Conservation (phyloP, 1,284 basidiomycete species). For the Amylostereum areolatum region DNA sequence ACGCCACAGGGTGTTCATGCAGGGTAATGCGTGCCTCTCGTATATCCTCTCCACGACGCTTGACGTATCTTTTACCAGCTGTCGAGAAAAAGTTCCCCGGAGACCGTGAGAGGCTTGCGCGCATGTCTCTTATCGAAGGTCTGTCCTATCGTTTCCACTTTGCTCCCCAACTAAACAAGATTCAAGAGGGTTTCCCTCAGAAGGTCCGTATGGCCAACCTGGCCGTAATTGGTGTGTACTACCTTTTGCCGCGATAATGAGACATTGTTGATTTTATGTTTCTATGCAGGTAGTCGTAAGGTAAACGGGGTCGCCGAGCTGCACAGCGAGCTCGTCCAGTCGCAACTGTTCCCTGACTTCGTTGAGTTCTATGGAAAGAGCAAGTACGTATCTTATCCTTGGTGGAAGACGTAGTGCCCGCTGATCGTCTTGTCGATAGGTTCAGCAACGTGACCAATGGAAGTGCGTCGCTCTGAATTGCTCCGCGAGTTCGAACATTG, state of each 20-base stretch:
- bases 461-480: constrained; percentile 43
- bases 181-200: constrained; percentile 75
- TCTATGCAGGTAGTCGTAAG: constrained; percentile 59
- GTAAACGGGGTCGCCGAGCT: constrained; percentile 96
- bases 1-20: too few species aligned
- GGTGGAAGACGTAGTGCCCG: neutral
- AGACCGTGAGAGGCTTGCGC: constrained; percentile 68
- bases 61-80: constrained; percentile 32
- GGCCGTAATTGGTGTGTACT: constrained; percentile 63
- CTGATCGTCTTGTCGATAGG: constrained; percentile 23
- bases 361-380: constrained; percentile 77
- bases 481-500: constrained; percentile 9
- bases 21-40: too few species aligned
- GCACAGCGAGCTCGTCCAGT: constrained; percentile 68
- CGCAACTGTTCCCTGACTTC: constrained; percentile 88
- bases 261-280: neutral
- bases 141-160: constrained; percentile 9
- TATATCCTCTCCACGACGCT: neutral
- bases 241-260: neutral
- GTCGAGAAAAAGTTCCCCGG: constrained; percentile 88
- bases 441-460: constrained; percentile 85
- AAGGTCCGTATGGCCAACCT: constrained; percentile 87
- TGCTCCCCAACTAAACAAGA: neutral
- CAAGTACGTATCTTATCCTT: constrained; percentile 46
- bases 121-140: constrained; percentile 91